phyloP scores from a whole-genome alignment of 495 filamentous ascomycete species.

The Pyrenopolyporus hunteri region DNA sequence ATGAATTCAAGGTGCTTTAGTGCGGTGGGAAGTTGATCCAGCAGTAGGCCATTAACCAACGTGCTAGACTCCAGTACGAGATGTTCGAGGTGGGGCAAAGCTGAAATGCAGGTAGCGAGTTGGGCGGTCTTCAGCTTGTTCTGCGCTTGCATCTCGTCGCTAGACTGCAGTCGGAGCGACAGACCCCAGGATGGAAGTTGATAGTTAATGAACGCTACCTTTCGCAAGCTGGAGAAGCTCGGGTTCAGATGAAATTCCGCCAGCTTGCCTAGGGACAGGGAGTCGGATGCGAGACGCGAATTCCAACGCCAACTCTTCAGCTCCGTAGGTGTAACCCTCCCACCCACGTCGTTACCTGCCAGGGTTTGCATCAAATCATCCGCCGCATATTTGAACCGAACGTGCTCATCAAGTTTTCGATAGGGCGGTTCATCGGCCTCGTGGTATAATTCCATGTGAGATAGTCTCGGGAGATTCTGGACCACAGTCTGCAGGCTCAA shows the following conservation, averaged over 20 bases:
- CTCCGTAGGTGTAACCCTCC: slow-evolving; percentile 32
- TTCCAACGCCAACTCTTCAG: slow-evolving; percentile 84
- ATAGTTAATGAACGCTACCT: slow-evolving; percentile 70
- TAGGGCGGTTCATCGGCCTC: slow-evolving; percentile 61
- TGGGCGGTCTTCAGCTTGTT: slow-evolving; percentile 50
- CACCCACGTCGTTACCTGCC: slow-evolving; percentile 35
- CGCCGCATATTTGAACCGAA: slow-evolving; percentile 68
- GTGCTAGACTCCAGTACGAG: slow-evolving; percentile 72
- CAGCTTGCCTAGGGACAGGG: slow-evolving; percentile 52
- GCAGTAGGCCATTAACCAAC: slow-evolving; percentile 62
- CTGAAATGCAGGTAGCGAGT: slow-evolving; percentile 62
- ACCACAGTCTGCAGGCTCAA: slow-evolving; percentile 53
- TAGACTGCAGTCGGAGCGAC: slow-evolving; percentile 32
- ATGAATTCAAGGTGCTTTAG: slow-evolving; percentile 70
- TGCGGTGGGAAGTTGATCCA: slow-evolving; percentile 65
- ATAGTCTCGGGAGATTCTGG: slow-evolving; percentile 53
- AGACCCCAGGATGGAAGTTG: slow-evolving; percentile 52
- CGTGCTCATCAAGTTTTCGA: slow-evolving; percentile 49
- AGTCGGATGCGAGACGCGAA: slow-evolving; percentile 61
- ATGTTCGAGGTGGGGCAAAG: slow-evolving; percentile 64
- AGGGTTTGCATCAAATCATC: slow-evolving; percentile 63
- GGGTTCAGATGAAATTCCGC: slow-evolving; percentile 61
- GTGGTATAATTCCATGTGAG: slow-evolving; percentile 61
- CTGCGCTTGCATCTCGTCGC: slow-evolving; percentile 37
- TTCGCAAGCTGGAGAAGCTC: slow-evolving; percentile 63